Evolutionary conservation across 805 yeast species (phyloP).

Genomic region (Komagataella mondaviorum): DNA sequence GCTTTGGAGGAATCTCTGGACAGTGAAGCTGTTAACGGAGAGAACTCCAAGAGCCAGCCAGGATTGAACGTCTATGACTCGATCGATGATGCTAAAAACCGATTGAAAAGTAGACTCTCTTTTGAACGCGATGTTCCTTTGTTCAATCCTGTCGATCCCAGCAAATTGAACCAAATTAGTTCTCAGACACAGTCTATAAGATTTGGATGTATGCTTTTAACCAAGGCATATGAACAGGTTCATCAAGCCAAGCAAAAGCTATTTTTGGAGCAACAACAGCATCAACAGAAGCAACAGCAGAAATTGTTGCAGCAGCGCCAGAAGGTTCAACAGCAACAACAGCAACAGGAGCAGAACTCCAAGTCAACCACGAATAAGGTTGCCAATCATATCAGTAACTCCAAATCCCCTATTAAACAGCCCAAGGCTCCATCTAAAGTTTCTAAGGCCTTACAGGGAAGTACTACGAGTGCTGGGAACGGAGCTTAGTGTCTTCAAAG

Average conservation of each 20-base stretch:
- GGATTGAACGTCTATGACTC: conserved; percentile 19
- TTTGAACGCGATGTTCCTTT: conserved; percentile 30
- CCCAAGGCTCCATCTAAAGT: neutral
- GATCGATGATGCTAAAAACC: conserved; percentile 16
- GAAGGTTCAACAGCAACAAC: conserved; percentile 9
- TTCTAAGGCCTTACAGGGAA: neutral
- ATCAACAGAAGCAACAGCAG: conserved; percentile 22
- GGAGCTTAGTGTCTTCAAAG: neutral
- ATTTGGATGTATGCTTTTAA: conserved; percentile 81
- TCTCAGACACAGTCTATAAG: conserved; percentile 82
- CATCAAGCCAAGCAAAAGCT: conserved; percentile 59
- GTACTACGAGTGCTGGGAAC: neutral
- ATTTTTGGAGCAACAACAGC: conserved; percentile 27
- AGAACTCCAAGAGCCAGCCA: conserved; percentile 4
- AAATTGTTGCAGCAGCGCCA: conserved; percentile 16
- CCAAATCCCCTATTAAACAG: neutral
- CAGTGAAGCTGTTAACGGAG: conserved; percentile 13
- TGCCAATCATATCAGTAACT: neutral
- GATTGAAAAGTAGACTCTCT: conserved; percentile 35
- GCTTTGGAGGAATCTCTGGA: conserved; percentile 13
- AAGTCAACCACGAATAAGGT: neutral
- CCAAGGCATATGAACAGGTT: conserved; percentile 81
- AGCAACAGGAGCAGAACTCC: neutral
- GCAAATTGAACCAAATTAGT: conserved; percentile 68
- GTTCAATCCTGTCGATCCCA: conserved; percentile 62